A percentile compares a stretch with the other conserved stretches of the same genome.
Conservation (phyloP, 1,284 basidiomycete genomes). For the Gomphus sp. region DNA sequence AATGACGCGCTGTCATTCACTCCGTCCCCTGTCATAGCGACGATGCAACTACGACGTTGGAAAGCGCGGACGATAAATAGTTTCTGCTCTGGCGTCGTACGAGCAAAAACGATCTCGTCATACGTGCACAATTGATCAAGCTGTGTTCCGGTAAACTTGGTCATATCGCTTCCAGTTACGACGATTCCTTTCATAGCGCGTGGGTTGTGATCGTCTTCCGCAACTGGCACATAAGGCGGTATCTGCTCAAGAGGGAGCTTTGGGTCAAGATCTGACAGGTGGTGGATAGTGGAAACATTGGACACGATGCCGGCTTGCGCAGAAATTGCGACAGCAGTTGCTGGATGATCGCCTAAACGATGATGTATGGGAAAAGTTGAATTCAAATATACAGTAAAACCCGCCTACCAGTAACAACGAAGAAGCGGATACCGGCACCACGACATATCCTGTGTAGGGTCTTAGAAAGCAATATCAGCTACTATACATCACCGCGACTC, state of each 20-base stretch:
- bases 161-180: slow-evolving; percentile 43
- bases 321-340: slow-evolving; percentile 53
- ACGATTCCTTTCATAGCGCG: slow-evolving; percentile 30
- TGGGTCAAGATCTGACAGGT: slow-evolving; percentile 27
- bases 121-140: slow-evolving; percentile 43
- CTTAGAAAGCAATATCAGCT: neutral
- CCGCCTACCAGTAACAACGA: slow-evolving; percentile 56
- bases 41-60: slow-evolving; percentile 40
- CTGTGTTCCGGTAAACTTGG: slow-evolving; percentile 33
- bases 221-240: slow-evolving; percentile 16
- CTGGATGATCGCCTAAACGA: slow-evolving; percentile 36
- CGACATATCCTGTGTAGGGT: slow-evolving; percentile 28
- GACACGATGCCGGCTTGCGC: slow-evolving; percentile 47
- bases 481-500: neutral
- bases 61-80: slow-evolving; percentile 58
- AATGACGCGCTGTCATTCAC: slow-evolving; percentile 63
- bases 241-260: slow-evolving; percentile 13
- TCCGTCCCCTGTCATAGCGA: slow-evolving; percentile 56
- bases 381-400: neutral
- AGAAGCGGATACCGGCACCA: slow-evolving; percentile 53
- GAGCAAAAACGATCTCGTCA: slow-evolving; percentile 64
- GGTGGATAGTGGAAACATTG: slow-evolving; percentile 25
- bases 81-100: slow-evolving; percentile 69
- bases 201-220: slow-evolving; percentile 19
- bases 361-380: slow-evolving; percentile 21